These are phyloP conservation scores for Vigna angularis DNA, from an alignment of 306 rosid genomes.

Conservation along the genomic window DNA sequence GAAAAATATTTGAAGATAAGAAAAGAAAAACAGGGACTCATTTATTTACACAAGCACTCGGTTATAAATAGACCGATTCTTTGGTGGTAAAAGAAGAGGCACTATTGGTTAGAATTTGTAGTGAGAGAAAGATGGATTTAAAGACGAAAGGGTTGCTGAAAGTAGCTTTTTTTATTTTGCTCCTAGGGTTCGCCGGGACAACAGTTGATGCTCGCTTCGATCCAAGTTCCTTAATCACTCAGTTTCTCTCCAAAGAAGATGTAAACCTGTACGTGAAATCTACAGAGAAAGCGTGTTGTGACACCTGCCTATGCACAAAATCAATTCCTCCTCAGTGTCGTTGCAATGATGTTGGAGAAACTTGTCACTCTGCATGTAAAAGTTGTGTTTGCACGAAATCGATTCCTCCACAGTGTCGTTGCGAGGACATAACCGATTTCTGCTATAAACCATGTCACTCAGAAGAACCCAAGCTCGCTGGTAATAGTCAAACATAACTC, in stretches of 20 bases:
- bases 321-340: constrained; percentile 15
- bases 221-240: background rate
- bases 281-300: constrained; percentile 8
- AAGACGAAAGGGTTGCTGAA: background rate
- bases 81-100: too few species aligned
- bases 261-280: background rate
- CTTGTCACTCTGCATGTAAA: background rate
- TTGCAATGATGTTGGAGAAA: background rate
- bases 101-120: too few species aligned
- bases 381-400: background rate
- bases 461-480: too few species aligned
- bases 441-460: too few species aligned
- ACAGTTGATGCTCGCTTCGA: constrained; percentile 35
- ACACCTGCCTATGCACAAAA: background rate
- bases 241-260: background rate
- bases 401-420: background rate
- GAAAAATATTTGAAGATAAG: too few species aligned
- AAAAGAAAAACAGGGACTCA: too few species aligned
- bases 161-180: background rate
- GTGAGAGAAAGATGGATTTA: background rate
- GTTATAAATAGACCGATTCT: too few species aligned
- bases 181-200: background rate
- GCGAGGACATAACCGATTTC: background rate
- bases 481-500: too few species aligned
- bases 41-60: too few species aligned